A percentile compares a stretch with the other conserved stretches of the same genome.
phyloP scores from a whole-genome alignment of 371 early-diverging fungal genomes.

The Mortierella sp. region DNA sequence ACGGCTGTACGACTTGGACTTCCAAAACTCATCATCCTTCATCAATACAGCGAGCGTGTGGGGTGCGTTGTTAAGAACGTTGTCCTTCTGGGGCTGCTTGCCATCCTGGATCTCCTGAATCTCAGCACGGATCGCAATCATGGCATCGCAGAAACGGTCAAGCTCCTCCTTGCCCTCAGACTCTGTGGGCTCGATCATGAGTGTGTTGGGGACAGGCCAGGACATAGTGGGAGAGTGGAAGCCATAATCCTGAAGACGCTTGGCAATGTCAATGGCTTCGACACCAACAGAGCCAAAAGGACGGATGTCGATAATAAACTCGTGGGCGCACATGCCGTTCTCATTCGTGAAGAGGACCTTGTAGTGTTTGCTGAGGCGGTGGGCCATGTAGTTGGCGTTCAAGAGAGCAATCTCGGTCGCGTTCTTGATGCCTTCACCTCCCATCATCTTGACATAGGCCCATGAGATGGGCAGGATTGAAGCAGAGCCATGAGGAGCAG shows the following conservation, averaged over 20 bases:
- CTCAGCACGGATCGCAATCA: constrained; percentile 94
- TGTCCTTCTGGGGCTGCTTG: constrained; percentile 82
- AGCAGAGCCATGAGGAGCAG: constrained; percentile 97
- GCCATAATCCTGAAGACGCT: constrained; percentile 97
- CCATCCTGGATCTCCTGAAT: constrained; percentile 90
- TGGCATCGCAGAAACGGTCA: constrained; percentile 97
- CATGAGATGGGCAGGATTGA: constrained; percentile 96
- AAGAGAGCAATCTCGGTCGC: constrained; percentile 92
- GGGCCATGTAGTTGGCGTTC: constrained; percentile 98
- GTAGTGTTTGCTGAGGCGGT: constrained; percentile 89
- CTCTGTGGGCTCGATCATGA: constrained; percentile 99
- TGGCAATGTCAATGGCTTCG: constrained; percentile 96
- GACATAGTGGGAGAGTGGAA: constrained; percentile 99
- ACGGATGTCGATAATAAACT: constrained; percentile 96
- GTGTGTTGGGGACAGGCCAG: constrained; percentile 97
- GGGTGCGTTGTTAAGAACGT: constrained; percentile 90
- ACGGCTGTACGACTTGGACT: constrained; percentile 77
- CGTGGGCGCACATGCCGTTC: constrained; percentile 96
- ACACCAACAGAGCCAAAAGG: constrained; percentile 88
- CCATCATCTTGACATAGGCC: constrained; percentile 98
- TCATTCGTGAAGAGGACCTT: constrained; percentile 91
- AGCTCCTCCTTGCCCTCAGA: constrained; percentile 92
- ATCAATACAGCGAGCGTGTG: constrained; percentile 85
- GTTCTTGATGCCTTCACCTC: constrained; percentile 85
- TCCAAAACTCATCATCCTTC: constrained; percentile 63